Evolutionary conservation across 176 grass and related monocot species (phyloP), one percentile per base, ranked within the genome.

Genomic region (Miscanthus lutarioriparius): DNA sequence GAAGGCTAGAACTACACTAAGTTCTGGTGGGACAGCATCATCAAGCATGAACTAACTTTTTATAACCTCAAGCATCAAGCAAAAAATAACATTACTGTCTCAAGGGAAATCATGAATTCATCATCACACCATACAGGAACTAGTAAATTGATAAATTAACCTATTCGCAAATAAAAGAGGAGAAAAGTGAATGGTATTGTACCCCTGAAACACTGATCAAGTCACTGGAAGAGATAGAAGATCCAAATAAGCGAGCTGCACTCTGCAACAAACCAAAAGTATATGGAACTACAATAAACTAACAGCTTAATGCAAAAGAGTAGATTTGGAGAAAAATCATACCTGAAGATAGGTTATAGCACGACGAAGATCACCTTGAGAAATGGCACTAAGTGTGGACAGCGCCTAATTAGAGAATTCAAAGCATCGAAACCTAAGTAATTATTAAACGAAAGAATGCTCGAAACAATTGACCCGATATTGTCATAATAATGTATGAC

Each of bases 281-380:
- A 83, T 41, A 88, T 80, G 1, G 30, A 78, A 49, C 25, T 86
- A 75, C 23, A 8, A 72, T 38, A 45, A 76, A 41, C n/a, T n/a
- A n/a, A 71, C 16, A 77, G 40, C 27, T 49, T 62, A 65, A 70
- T 80, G 58, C 11, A 23, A 39, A 73, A 0, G 16, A 40, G 13
- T 4, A 66, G 71, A 37, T 53, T 59, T 19, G 78, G 30, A 59
- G 69, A 92, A 61, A 67, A 22, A 49, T 56, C 39, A 75, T 63
- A 98, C 96, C 96, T 98, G 96, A 89, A 98, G 84, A 87, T 96
- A 98, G 65, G 96, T 96, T 83, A 98, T 98, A 79, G 93, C 96
- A 76, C 91, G 91, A 20, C 96, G 96, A 85, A 98, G 96, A 92
- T 98, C 96, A 58, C 96, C 96, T 89, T 98, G 93, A 83, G 96